Percentiles rank a stretch among this genome's conserved stretches.
phyloP scores from a whole-genome alignment of 2,329 filamentous ascomycete genomes.

The Chrysoporthe cubensis region DNA sequence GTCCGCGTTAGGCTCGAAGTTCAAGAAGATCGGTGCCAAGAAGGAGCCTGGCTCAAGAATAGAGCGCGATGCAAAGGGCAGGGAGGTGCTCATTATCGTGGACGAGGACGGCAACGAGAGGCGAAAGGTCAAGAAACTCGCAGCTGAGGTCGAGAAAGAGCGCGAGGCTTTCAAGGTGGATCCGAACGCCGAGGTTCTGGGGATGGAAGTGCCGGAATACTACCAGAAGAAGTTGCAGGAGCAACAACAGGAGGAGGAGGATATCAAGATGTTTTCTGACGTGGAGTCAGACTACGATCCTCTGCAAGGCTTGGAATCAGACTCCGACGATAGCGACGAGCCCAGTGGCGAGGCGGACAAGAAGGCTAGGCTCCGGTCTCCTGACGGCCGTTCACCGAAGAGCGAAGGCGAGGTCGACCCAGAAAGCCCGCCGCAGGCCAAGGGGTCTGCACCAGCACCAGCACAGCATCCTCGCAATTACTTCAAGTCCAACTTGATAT shows the following conservation, averaged over 20 bases:
- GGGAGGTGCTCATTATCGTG: slow-evolving; percentile 67
- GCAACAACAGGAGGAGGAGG: slow-evolving; percentile 53
- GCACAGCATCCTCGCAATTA: slow-evolving; percentile 57
- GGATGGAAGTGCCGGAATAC: slow-evolving; percentile 68
- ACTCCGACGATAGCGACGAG: slow-evolving; percentile 47
- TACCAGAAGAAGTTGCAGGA: slow-evolving; percentile 55
- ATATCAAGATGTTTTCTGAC: slow-evolving; percentile 69
- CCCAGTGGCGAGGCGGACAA: slow-evolving; percentile 34
- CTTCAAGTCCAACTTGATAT: slow-evolving; percentile 63
- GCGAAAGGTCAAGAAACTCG: slow-evolving; percentile 63
- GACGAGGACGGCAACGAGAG: slow-evolving; percentile 70
- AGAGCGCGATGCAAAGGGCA: slow-evolving; percentile 63
- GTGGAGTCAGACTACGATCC: slow-evolving; percentile 71
- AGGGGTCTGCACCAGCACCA: slow-evolving; percentile 37
- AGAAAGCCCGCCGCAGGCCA: slow-evolving; percentile 33
- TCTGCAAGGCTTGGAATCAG: slow-evolving; percentile 61
- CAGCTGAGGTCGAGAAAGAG: slow-evolving; percentile 45
- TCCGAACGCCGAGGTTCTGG: slow-evolving; percentile 60
- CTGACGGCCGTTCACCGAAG: slow-evolving; percentile 12
- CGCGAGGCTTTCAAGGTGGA: slow-evolving; percentile 50
- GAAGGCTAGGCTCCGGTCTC: slow-evolving; percentile 22
- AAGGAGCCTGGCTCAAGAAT: slow-evolving; percentile 60
- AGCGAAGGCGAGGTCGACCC: slow-evolving; percentile 32
- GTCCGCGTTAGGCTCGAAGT: slow-evolving; percentile 59
- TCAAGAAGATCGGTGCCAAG: slow-evolving; percentile 66